A percentile compares a stretch with the other conserved stretches of the same genome.
These are phyloP conservation scores for Vitis hybrid DNA, from an alignment of 177 flowering plant species.

Conservation along the genomic window DNA sequence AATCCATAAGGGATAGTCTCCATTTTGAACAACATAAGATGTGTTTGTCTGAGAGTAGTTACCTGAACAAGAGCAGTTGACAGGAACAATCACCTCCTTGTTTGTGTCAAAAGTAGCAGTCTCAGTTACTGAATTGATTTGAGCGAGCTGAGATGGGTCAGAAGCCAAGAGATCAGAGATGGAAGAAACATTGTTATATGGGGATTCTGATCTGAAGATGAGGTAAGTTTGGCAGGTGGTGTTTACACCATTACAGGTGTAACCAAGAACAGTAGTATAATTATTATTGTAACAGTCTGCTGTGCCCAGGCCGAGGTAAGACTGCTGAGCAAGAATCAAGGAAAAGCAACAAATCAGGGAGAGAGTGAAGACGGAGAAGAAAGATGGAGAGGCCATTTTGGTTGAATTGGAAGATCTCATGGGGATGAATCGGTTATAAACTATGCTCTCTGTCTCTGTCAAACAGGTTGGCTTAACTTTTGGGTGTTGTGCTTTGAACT, in stretches of 20 bases:
- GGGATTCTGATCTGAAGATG: slow-evolving; percentile 11
- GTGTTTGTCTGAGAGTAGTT: slow-evolving; percentile 22
- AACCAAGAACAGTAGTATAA: background rate
- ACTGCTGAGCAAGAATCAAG: background rate
- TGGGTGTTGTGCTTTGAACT: no score
- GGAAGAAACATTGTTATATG: slow-evolving; percentile 10
- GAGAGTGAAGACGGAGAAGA: no score
- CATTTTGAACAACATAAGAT: slow-evolving; percentile 3
- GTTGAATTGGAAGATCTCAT: no score
- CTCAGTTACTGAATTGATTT: slow-evolving; percentile 12
- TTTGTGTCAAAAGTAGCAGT: background rate
- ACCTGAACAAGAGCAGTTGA: slow-evolving; percentile 25
- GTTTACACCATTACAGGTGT: slow-evolving; percentile 15
- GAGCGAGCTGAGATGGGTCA: slow-evolving; percentile 7
- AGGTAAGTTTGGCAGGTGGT: slow-evolving; percentile 15
- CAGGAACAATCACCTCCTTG: slow-evolving; percentile 17
- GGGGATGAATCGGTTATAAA: no score
- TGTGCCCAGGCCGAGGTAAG: background rate
- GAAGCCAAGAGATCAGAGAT: slow-evolving; percentile 18
- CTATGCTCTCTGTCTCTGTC: no score
- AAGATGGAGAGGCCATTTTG: no score
- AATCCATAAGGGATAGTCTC: slow-evolving; percentile 16
- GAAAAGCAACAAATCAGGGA: no score
- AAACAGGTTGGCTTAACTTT: no score
- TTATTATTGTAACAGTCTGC: background rate